Conservation (phyloP, 2,329 filamentous ascomycete genomes). For the Trichoderma afroharzianum region DNA sequence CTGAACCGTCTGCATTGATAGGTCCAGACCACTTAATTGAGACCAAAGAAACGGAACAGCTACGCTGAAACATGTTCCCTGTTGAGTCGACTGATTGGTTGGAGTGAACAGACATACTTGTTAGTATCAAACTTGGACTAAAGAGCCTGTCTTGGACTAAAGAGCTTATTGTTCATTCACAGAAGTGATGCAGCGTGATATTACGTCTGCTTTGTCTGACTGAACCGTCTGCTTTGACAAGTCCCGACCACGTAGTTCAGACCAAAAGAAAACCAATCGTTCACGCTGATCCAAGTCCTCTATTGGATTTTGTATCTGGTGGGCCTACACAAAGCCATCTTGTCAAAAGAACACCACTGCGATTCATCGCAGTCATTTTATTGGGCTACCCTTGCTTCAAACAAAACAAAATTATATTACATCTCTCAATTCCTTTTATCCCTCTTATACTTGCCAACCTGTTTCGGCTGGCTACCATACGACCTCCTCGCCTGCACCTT, state of each 20-base stretch:
- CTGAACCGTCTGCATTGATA: no score
- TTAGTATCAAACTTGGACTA: background rate
- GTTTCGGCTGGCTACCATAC: constrained; percentile 76
- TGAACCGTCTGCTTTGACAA: background rate
- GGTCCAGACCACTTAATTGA: background rate
- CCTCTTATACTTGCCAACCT: constrained; percentile 34
- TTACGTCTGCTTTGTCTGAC: background rate
- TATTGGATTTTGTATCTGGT: background rate
- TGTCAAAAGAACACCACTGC: background rate
- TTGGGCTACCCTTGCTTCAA: constrained; percentile 11
- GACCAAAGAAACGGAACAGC: background rate
- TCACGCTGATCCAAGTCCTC: background rate
- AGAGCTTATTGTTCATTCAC: background rate
- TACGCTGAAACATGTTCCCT: no score
- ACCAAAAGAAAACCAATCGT: background rate
- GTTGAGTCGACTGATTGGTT: background rate
- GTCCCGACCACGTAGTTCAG: background rate
- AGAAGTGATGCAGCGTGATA: background rate
- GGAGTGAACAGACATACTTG: background rate
- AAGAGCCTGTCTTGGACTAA: no score
- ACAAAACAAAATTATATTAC: constrained; percentile 14
- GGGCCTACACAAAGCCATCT: background rate
- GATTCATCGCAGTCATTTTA: background rate
- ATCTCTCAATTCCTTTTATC: constrained; percentile 12
- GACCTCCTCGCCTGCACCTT: constrained; percentile 62